Percentiles rank a stretch among this genome's conserved stretches.
These are phyloP conservation scores for Colletotrichum eleusines DNA, from an alignment of 2,329 filamentous ascomycete genomes.

Conservation along the genomic window DNA sequence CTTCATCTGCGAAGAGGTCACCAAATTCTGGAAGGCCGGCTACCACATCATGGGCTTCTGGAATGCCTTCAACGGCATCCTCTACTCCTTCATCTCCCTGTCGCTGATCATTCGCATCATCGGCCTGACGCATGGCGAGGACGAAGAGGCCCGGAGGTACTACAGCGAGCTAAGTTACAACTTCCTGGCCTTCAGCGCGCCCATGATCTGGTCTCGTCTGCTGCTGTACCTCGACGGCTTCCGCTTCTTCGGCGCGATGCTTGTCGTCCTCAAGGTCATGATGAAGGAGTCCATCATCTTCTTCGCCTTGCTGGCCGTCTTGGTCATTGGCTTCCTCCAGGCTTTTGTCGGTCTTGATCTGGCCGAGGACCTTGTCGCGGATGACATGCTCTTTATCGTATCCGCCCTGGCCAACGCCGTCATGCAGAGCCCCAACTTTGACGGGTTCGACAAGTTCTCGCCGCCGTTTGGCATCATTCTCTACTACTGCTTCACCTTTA, in stretches of 20 bases:
- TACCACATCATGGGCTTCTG: conserved; percentile 93
- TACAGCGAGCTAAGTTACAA: conserved; percentile 92
- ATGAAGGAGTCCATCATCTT: conserved; percentile 96
- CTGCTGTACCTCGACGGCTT: conserved; percentile 93
- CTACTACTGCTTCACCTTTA: conserved; percentile 98
- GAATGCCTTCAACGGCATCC: conserved; percentile 91
- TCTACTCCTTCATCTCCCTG: conserved; percentile 83
- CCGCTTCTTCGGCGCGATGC: conserved; percentile 97
- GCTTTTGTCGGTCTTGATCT: conserved; percentile 93
- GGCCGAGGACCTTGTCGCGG: conserved; percentile 76
- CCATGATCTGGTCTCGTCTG: conserved; percentile 96
- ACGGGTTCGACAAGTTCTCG: conserved; percentile 88
- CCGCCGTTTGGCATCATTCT: conserved; percentile 94
- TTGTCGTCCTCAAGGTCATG: conserved; percentile 95
- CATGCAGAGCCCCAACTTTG: conserved; percentile 92
- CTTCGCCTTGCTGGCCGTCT: conserved; percentile 88
- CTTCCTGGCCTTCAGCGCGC: conserved; percentile 90
- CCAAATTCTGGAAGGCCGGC: conserved; percentile 95
- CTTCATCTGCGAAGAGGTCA: conserved; percentile 87
- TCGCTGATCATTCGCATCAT: conserved; percentile 85
- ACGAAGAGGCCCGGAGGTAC: conserved; percentile 64
- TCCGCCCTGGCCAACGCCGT: conserved; percentile 90
- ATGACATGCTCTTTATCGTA: conserved; percentile 79
- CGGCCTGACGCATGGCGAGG: conserved; percentile 73
- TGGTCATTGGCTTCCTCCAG: conserved; percentile 90